phyloP scores from a whole-genome alignment of 2,329 filamentous ascomycete genomes.

The Exophiala alcalophila region DNA sequence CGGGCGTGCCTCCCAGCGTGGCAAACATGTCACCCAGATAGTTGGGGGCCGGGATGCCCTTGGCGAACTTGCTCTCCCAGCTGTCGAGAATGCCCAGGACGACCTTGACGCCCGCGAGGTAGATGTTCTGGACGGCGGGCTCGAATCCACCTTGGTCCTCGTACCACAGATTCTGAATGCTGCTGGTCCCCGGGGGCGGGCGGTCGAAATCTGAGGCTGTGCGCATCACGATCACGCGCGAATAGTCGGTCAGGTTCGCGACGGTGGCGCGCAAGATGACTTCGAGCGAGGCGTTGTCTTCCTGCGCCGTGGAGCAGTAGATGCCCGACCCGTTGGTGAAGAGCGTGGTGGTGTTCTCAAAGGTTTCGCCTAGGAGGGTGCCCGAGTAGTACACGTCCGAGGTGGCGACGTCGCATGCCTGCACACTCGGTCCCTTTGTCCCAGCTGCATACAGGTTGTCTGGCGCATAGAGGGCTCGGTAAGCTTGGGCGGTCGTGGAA shows the following conservation, averaged over 20 bases:
- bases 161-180: constrained; percentile 59
- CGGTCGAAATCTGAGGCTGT: constrained; percentile 71
- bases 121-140: constrained; percentile 65
- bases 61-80: constrained; percentile 59
- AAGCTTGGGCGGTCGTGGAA: constrained; percentile 47
- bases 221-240: constrained; percentile 65
- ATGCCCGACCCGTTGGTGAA: constrained; percentile 66
- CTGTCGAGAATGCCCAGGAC: constrained; percentile 59
- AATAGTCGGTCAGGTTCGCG: constrained; percentile 61
- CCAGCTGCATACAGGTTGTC: constrained; percentile 41
- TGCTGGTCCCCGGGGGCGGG: constrained; percentile 56
- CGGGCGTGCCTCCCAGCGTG: constrained; percentile 61
- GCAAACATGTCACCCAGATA: constrained; percentile 72
- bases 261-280: constrained; percentile 60
- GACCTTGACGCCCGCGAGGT: constrained; percentile 62
- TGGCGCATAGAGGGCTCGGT: constrained; percentile 53
- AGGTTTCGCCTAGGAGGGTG: constrained; percentile 57
- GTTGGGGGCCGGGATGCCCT: constrained; percentile 58
- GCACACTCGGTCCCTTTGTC: constrained; percentile 52
- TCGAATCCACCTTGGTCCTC: constrained; percentile 62
- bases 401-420: constrained; percentile 66
- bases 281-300: constrained; percentile 68
- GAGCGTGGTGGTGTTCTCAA: constrained; percentile 61
- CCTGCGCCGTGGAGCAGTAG: constrained; percentile 70
- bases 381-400: constrained; percentile 72